Percentiles rank a stretch among this genome's conserved stretches.
These are phyloP conservation scores for Globisporangium radiosum DNA, from an alignment of 352 stramenopile genomes.

Conservation along the genomic window DNA sequence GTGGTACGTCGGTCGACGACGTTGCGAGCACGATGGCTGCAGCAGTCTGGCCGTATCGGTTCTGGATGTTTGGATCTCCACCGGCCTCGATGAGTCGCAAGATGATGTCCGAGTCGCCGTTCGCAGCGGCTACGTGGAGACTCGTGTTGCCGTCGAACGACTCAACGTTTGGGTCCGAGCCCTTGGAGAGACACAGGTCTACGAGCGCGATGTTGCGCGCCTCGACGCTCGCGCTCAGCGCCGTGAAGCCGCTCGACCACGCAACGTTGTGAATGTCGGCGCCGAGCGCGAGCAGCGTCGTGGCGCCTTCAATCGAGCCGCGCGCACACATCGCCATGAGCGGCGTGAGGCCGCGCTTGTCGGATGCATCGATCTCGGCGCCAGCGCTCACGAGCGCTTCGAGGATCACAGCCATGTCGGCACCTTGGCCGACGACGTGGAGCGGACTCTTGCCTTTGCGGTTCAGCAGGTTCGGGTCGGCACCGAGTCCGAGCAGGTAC, in stretches of 20 bases:
- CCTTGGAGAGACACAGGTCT: constrained; percentile 62
- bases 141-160: constrained; percentile 66
- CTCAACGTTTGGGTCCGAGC: constrained; percentile 47
- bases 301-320: constrained; percentile 57
- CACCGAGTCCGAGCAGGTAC: constrained; percentile 44
- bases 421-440: constrained; percentile 48
- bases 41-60: constrained; percentile 68
- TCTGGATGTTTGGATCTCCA: constrained; percentile 51
- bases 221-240: constrained; percentile 53
- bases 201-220: constrained; percentile 41
- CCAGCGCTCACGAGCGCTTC: constrained; percentile 45
- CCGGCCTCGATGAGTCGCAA: constrained; percentile 43
- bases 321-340: constrained; percentile 69
- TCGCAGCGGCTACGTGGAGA: constrained; percentile 56
- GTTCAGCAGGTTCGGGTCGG: constrained; percentile 55
- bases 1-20: constrained; percentile 9
- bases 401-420: constrained; percentile 63
- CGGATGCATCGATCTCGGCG: constrained; percentile 49
- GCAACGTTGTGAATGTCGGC: constrained; percentile 50
- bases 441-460: constrained; percentile 51
- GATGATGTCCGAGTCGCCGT: constrained; percentile 42
- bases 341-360: constrained; percentile 66
- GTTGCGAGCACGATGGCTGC: constrained; percentile 41
- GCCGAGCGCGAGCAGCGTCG: constrained; percentile 67
- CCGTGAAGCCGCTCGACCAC: constrained; percentile 73